phyloP scores from a whole-genome alignment of 148 eudicot species.

The Limonium bicolor region DNA sequence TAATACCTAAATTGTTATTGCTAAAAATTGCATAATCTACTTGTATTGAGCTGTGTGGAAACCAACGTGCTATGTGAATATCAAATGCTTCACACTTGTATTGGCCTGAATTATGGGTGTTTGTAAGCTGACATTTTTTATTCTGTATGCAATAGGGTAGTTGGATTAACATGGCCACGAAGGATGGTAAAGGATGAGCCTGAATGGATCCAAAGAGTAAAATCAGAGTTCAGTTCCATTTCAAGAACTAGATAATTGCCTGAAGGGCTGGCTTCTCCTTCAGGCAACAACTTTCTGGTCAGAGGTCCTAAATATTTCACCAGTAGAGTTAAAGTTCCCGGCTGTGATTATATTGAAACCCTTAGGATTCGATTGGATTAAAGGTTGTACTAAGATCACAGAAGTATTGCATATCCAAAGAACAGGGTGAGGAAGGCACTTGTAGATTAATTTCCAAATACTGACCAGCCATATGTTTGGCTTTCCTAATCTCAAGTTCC shows the following conservation, averaged over 20 bases:
- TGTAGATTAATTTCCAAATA: constrained; percentile 28
- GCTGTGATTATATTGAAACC: constrained; percentile 64
- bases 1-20: too few relatives aligned
- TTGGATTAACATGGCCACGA: constrained; percentile 27
- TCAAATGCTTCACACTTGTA: too few relatives aligned
- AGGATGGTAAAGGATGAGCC: constrained; percentile 29
- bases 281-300: constrained; percentile 50
- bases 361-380: constrained; percentile 80
- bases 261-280: constrained; percentile 78
- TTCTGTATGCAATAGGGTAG: not conserved
- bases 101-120: too few relatives aligned
- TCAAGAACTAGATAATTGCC: constrained; percentile 53
- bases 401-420: constrained; percentile 45
- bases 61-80: too few relatives aligned
- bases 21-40: too few relatives aligned
- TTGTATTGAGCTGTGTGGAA: too few relatives aligned
- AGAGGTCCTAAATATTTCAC: constrained; percentile 72
- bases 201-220: constrained; percentile 58
- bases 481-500: constrained; percentile 88
- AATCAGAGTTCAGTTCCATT: constrained; percentile 61
- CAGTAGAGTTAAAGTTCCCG: constrained; percentile 47
- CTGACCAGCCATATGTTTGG: constrained; percentile 53
- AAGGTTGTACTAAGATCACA: constrained; percentile 47
- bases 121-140: too few relatives aligned
- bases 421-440: constrained; percentile 46